Base-by-base conservation (phyloP, 805 yeast genomes). In the Spathaspora gorwiae region DNA sequence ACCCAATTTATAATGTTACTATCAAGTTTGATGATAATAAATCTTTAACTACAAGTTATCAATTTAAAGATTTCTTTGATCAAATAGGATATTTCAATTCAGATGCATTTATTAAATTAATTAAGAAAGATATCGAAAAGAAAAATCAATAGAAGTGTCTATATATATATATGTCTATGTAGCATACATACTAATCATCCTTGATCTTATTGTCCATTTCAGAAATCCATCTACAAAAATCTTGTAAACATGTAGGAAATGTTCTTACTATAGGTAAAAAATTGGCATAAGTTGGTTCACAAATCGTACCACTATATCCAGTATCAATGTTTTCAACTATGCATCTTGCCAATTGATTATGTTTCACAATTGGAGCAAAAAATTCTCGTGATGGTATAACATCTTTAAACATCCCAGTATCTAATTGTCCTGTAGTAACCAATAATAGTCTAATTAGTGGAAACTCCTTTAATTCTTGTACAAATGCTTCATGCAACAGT, bases 391-490 rank as follows among this genome's bases (percentile, higher is more conserved):
- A 61, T 4, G 75, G 73, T 1, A 55, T 50, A 7, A 76, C 73
- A 50, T 77, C 80, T 1, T 53, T 50, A 50, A 79, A 79, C 82
- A 79, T 76, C 8, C 53, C 55, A 0, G 79, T 65, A 37, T 67
- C 61, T 29, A 79, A 54, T 54, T 79, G 83, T 2, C 84, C 84
- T 0, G 83, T 80, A 2, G 68, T 48, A 6, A 78, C 71, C 9
- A 73, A 54, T 12, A 74, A 60, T 27, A 70, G 48, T 5, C 68
- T 53, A 3, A 77, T 53, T 1, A 43, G 40, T 0, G 65, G 56
- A 32, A 41, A 40, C 1, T 47, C 48, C 1, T 39, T 39, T 6
- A 68, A 43, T 48, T 79, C 84, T 37, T 65, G 65, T 4, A 66
- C 47, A 27, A 79, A 44, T 1, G 76, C 65, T 50, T 78, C 81